Evolutionary conservation across 192 early-diverging fungal genomes (phyloP).

Genomic region (Endogone sp.): DNA sequence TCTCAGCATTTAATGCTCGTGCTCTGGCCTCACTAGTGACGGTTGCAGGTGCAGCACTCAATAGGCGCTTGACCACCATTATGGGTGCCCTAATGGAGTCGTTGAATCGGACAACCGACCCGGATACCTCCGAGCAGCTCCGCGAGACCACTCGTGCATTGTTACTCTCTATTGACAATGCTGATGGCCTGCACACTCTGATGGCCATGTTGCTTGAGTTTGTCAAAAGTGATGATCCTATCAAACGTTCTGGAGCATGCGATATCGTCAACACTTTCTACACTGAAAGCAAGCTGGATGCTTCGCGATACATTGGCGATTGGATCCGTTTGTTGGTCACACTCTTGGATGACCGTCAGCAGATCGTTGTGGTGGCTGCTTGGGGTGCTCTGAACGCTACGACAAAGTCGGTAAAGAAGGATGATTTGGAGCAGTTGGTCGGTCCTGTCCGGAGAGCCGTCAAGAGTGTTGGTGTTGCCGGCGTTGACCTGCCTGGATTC

Average conservation of each 20-base stretch:
- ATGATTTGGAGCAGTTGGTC: constrained; percentile 82
- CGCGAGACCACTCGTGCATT: constrained; percentile 70
- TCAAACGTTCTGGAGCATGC: constrained; percentile 53
- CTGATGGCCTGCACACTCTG: constrained; percentile 75
- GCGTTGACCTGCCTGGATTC: constrained; percentile 74
- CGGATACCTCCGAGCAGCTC: constrained; percentile 60
- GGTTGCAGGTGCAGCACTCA: constrained; percentile 84
- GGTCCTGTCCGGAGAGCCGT: constrained; percentile 64
- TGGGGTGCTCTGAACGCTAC: constrained; percentile 83
- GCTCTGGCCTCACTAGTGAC: constrained; percentile 85
- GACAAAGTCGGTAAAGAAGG: constrained; percentile 80
- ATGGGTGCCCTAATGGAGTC: constrained; percentile 79
- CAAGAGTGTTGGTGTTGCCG: constrained; percentile 45
- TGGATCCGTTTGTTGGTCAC: constrained; percentile 77
- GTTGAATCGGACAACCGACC: constrained; percentile 62
- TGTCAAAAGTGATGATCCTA: constrained; percentile 53
- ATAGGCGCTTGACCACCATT: constrained; percentile 77
- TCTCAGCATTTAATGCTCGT: constrained; percentile 88
- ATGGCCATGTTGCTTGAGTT: constrained; percentile 77
- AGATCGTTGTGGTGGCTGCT: constrained; percentile 61
- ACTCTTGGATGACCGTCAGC: constrained; percentile 58
- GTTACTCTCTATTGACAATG: constrained; percentile 71
- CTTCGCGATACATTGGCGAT: constrained; percentile 66
- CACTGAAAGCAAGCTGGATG: constrained; percentile 52
- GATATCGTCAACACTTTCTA: constrained; percentile 64